These are phyloP conservation scores for Gaeumannomyces tritici DNA, from an alignment of 2,329 filamentous ascomycete genomes.

Conservation along the genomic window DNA sequence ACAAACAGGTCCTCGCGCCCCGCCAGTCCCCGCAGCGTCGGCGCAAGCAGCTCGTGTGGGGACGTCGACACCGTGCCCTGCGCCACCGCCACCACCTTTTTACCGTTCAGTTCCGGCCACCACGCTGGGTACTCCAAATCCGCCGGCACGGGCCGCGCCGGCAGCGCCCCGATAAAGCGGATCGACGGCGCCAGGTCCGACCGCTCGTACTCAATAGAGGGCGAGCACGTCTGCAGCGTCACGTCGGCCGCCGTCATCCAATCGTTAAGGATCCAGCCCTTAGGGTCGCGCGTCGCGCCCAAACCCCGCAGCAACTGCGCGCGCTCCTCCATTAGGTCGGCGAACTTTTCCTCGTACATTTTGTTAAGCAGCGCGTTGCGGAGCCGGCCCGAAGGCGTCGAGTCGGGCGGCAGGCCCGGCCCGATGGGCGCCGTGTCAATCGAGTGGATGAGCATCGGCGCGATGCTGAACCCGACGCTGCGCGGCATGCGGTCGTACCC, in stretches of 20 bases:
- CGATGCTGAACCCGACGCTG: slow-evolving; percentile 4
- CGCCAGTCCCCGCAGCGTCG: slow-evolving; percentile 31
- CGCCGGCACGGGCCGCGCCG: slow-evolving; percentile 18
- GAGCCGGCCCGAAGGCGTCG: slow-evolving; percentile 2
- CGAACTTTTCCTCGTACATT: not conserved
- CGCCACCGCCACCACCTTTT: slow-evolving; percentile 32
- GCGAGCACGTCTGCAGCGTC: slow-evolving; percentile 25
- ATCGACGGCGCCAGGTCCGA: slow-evolving; percentile 26
- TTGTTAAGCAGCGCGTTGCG: slow-evolving; percentile 7
- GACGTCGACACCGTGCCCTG: slow-evolving; percentile 35
- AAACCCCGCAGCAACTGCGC: not conserved
- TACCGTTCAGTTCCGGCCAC: slow-evolving; percentile 30
- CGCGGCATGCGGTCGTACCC: slow-evolving; percentile 3
- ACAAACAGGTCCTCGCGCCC: slow-evolving; percentile 25
- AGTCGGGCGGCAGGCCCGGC: slow-evolving; percentile 5
- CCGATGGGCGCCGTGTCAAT: slow-evolving; percentile 7
- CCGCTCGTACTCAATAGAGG: slow-evolving; percentile 27
- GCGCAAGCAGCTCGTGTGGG: slow-evolving; percentile 31
- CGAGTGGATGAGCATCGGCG: not conserved
- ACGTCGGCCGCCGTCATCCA: slow-evolving; percentile 17
- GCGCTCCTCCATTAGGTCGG: not conserved
- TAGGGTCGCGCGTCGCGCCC: not conserved
- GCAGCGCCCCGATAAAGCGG: slow-evolving; percentile 31
- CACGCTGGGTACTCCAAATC: slow-evolving; percentile 27
- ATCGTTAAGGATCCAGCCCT: not conserved